Conservation (phyloP, 805 yeast species). For the Pichia heedii region DNA sequence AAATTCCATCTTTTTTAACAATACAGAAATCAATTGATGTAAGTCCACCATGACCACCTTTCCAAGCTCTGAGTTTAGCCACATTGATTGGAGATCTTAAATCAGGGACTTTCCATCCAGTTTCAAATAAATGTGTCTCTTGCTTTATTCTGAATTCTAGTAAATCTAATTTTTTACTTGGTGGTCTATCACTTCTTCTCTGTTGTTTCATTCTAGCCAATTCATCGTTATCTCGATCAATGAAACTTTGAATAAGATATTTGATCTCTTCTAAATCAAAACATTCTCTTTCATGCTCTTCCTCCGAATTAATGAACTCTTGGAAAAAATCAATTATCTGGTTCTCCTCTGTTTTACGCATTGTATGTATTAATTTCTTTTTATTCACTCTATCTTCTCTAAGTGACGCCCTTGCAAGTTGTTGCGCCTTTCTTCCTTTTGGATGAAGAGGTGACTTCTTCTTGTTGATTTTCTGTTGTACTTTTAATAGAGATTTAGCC, state of each 20-base stretch:
- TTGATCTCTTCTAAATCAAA: constrained; percentile 55
- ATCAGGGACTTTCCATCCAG: constrained; percentile 72
- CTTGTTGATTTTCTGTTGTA: constrained; percentile 48
- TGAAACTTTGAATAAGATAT: constrained; percentile 48
- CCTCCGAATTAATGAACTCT: constrained; percentile 34
- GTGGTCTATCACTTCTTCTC: constrained; percentile 86
- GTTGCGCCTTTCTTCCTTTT: constrained; percentile 81
- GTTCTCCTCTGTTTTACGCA: constrained; percentile 52
- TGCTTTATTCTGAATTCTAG: constrained; percentile 52
- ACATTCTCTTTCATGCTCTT: constrained; percentile 29
- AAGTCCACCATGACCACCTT: constrained; percentile 72
- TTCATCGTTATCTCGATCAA: constrained; percentile 70
- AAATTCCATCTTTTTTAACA: constrained; percentile 22
- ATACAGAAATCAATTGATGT: constrained; percentile 47
- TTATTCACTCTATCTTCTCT: constrained; percentile 65
- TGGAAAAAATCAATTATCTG: constrained; percentile 53
- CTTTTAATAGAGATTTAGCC: constrained; percentile 57
- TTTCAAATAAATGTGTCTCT: constrained; percentile 52
- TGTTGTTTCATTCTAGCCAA: constrained; percentile 47
- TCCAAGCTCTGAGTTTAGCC: constrained; percentile 59
- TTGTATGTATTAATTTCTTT: constrained; percentile 48
- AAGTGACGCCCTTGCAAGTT: constrained; percentile 74
- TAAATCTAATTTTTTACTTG: constrained; percentile 57
- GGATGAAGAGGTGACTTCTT: constrained; percentile 64
- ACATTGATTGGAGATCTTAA: constrained; percentile 54